phyloP scores from a whole-genome alignment of 495 filamentous ascomycete genomes.

The Bryoglossum gracile region DNA sequence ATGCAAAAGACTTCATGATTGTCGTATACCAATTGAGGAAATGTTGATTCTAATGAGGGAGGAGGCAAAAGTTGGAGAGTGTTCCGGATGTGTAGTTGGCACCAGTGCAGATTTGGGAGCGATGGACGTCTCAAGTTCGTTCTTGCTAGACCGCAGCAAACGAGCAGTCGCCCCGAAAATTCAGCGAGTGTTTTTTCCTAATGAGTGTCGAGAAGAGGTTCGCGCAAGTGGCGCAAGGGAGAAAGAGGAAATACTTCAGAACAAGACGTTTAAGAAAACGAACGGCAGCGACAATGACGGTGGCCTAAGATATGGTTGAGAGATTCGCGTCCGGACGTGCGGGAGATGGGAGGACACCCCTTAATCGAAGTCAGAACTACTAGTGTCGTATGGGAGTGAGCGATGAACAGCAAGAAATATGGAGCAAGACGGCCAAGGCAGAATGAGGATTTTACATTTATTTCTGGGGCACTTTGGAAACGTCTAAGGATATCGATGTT shows the following conservation, averaged over 20 bases:
- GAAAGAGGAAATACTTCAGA: slow-evolving; percentile 1
- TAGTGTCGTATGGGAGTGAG: too few species aligned
- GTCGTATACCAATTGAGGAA: background rate
- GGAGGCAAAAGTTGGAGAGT: background rate
- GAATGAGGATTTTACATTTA: background rate
- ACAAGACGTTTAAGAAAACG: background rate
- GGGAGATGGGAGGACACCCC: too few species aligned
- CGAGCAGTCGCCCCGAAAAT: background rate
- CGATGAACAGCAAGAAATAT: too few species aligned
- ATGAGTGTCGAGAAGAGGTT: slow-evolving; percentile 12
- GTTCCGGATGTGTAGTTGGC: background rate
- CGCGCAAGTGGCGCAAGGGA: background rate
- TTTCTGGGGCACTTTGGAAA: background rate
- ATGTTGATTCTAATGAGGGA: background rate
- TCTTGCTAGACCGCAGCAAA: background rate
- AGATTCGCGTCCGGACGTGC: too few species aligned
- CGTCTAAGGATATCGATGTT: too few species aligned
- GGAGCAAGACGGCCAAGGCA: too few species aligned
- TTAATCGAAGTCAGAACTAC: too few species aligned
- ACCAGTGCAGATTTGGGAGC: background rate
- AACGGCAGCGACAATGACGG: background rate
- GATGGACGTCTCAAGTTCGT: slow-evolving; percentile 11
- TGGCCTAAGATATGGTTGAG: background rate
- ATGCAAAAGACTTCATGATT: slow-evolving; percentile 25
- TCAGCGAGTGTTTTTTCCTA: slow-evolving; percentile 8